Base-by-base conservation (phyloP, 2,329 filamentous ascomycete species). In the Blastomyces percursus region DNA sequence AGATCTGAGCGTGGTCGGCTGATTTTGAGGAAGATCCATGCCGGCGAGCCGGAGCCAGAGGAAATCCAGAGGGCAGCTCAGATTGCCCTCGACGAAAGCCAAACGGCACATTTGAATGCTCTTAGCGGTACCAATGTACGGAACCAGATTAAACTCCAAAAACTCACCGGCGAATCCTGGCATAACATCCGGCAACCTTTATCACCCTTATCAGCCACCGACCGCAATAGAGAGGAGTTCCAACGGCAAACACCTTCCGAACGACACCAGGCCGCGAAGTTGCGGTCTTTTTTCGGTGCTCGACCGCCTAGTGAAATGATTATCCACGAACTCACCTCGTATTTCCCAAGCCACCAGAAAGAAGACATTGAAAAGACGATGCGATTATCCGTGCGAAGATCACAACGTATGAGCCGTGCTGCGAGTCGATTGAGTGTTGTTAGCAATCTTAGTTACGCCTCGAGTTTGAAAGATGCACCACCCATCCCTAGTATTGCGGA, bases 291-390 rank as follows among this genome's bases (percentile, higher is more conserved):
- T 76, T 94, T 95, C 70, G 93, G 93, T 42, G 86, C 94, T 66
- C 84, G 94, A 69, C 94, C 94, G 21, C 94, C 94, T 1, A 97
- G 93, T 77, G 94, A 99, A 78, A 84, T 99, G 73, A 99, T 99
- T 72, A 93, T 93, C 32, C 96, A 94, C 27, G 94, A 99, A 72
- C 80, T 99, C 64, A 94, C 91, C 1, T 96, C 92, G 0, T 99
- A 97, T 79, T 99, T 99, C 81, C 94, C 94, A 0, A 91, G 96
- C 71, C 93, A 97, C 70, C 86, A 92, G 59, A 87, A 90, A 62
- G 92, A 96, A 72, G 91, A 96, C 69, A 96, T 99, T 72, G 94
- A 97, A 74, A 89, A 91, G 69, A 97, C 94, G 0, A 92, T 96
- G 66, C 89, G 94, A 58, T 84, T 96, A 76, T 96, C 93, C 0